phyloP scores from a whole-genome alignment of 2,329 filamentous ascomycete species.

The Geosmithia putterillii region DNA sequence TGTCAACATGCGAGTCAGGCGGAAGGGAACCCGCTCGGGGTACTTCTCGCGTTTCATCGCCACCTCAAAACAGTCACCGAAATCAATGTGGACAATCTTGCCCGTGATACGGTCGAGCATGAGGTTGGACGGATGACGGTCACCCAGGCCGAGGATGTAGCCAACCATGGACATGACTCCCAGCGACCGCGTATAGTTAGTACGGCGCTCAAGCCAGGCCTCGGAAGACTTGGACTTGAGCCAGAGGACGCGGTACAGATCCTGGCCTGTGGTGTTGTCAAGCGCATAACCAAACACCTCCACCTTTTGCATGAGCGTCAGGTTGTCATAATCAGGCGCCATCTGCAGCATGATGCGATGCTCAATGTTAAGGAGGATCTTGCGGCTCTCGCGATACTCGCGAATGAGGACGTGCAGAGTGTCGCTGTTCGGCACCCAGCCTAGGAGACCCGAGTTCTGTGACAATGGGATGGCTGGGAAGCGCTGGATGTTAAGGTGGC shows the following conservation, averaged over 20 bases:
- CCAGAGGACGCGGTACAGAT: constrained; percentile 96
- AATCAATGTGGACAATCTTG: constrained; percentile 98
- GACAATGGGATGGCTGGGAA: constrained; percentile 96
- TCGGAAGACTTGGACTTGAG: constrained; percentile 98
- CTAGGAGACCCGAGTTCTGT: constrained; percentile 87
- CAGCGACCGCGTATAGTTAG: constrained; percentile 95
- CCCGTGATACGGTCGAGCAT: constrained; percentile 94
- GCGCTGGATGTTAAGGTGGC: constrained; percentile 89
- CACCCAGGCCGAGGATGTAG: constrained; percentile 92
- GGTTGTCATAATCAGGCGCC: constrained; percentile 96
- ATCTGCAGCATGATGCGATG: constrained; percentile 99
- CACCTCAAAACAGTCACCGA: constrained; percentile 98
- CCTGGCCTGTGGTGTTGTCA: constrained; percentile 97
- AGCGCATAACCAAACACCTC: constrained; percentile 98
- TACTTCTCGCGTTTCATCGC: constrained; percentile 99
- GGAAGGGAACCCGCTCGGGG: constrained; percentile 93
- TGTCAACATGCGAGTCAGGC: constrained; percentile 94
- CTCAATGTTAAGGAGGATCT: constrained; percentile 97
- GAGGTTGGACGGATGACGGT: constrained; percentile 93
- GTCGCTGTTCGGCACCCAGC: constrained; percentile 96
- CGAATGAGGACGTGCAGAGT: constrained; percentile 93
- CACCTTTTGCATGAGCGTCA: constrained; percentile 99
- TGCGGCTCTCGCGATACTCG: constrained; percentile 92
- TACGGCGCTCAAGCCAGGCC: constrained; percentile 91
- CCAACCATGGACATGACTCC: constrained; percentile 99